Evolutionary conservation across 2,329 filamentous ascomycete species (phyloP).

Genomic region (Phialemonium atrogriseum): DNA sequence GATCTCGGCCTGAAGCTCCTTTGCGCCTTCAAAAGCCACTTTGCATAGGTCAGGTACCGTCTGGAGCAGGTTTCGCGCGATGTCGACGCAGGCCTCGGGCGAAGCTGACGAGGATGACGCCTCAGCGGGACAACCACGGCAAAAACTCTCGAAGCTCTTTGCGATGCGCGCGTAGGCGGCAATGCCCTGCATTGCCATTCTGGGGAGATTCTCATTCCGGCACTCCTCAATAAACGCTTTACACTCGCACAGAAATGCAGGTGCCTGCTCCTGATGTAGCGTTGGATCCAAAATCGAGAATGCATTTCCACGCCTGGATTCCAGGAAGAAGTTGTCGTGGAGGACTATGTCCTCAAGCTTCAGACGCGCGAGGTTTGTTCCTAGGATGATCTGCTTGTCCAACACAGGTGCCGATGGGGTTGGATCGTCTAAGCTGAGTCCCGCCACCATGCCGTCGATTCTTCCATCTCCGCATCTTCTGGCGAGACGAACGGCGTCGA

Average conservation of each 20-base stretch:
- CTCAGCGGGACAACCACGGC: not conserved
- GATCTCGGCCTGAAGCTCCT: conserved; percentile 17
- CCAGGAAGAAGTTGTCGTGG: conserved; percentile 8
- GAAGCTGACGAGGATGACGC: no score
- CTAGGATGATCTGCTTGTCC: conserved; percentile 15
- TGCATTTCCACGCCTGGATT: conserved; percentile 15
- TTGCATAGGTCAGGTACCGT: conserved; percentile 22
- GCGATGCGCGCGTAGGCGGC: conserved; percentile 23
- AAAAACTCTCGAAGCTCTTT: conserved; percentile 14
- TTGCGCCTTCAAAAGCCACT: conserved; percentile 19
- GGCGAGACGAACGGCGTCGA: conserved; percentile 23
- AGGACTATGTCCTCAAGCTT: conserved; percentile 19
- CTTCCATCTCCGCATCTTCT: no score
- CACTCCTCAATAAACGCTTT: conserved; percentile 20
- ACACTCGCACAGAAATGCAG: conserved; percentile 21
- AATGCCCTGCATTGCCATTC: conserved; percentile 24
- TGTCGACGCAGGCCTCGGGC: conserved; percentile 8
- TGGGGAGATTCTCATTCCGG: conserved; percentile 21
- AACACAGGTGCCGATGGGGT: conserved; percentile 7
- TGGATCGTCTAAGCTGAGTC: no score
- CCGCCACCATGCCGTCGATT: no score
- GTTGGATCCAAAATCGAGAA: no score
- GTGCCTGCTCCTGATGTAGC: no score
- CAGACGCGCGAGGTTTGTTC: conserved; percentile 18
- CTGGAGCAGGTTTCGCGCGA: conserved; percentile 17